These are phyloP conservation scores for Malus sylvestris DNA, from an alignment of 306 rosid species.

Conservation along the genomic window DNA sequence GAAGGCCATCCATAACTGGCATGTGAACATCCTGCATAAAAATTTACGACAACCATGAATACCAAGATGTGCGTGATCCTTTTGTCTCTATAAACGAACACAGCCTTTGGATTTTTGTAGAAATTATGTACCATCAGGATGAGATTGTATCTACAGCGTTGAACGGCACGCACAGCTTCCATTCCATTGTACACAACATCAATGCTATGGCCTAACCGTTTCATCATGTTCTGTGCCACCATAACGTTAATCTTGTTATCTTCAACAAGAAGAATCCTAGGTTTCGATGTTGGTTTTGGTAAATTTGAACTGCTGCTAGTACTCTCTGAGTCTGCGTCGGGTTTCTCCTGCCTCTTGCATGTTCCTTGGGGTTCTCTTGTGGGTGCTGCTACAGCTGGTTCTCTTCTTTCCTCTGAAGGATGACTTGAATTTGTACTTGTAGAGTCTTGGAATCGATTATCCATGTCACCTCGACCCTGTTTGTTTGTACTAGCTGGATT, in stretches of 20 bases:
- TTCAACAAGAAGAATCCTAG: conserved; percentile 86
- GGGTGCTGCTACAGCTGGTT: conserved; percentile 20
- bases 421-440: conserved; percentile 20
- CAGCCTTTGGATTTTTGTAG: not conserved
- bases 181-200: conserved; percentile 82
- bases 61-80: not conserved
- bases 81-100: not conserved
- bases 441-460: conserved; percentile 25
- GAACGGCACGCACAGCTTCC: conserved; percentile 78
- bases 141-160: conserved; percentile 46
- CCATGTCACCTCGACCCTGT: conserved; percentile 22
- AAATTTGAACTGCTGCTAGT: conserved; percentile 28
- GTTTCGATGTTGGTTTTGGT: conserved; percentile 27
- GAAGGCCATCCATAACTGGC: conserved; percentile 95
- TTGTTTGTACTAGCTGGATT: conserved; percentile 18
- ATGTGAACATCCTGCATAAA: conserved; percentile 84
- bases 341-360: conserved; percentile 33
- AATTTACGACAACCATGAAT: not conserved
- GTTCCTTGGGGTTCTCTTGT: conserved; percentile 27
- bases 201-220: conserved; percentile 69
- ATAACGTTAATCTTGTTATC: conserved; percentile 87
- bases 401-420: conserved; percentile 20
- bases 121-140: conserved; percentile 64
- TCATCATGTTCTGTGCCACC: conserved; percentile 93
- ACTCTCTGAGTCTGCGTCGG: conserved; percentile 22